Base-by-base conservation (phyloP, 1,139 yeast genomes). In the Protomyces lactucae-debilis region DNA sequence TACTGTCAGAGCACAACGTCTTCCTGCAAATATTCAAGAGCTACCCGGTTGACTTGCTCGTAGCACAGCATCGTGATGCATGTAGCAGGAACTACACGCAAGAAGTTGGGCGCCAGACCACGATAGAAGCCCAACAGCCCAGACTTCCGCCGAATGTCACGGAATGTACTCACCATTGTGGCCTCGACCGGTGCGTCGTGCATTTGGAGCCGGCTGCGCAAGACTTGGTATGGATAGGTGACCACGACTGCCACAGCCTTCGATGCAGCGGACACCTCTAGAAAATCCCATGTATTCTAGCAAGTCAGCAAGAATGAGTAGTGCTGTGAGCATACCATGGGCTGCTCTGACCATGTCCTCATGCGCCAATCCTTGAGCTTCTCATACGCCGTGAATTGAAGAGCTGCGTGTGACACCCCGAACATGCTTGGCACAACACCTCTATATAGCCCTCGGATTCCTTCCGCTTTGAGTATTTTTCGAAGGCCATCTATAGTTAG, bases 51-150 rank as follows among this genome's bases (percentile, higher is more conserved):
- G 40, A 59, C 57, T 18, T 64, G 60, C 64, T 92, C 97, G 72
- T 93, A 93, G 36, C 91, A 78, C 14, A 96, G 83, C 73, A 93
- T 87, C 71, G 95, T 96, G 25, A 93, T 76, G 46, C 70, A 69
- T 9, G 97, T 89, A 6, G 95, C 95, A 72, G 93, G 99, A 21
- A 87, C 82, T 1, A 93, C 96, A 68, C 89, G 91, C 64, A 92
- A 79, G 65, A 92, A 72, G 8, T 96, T 85, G 0, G 98, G 98
- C 0, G 85, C 71, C 6, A 91, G 64, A 61, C 98, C 98, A 69
- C 86, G 85, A 74, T 90, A 93, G 69, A 92, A 87, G 0, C 88
- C 96, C 28, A 69, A 67, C 21, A 80, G 37, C 0, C 87, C 86
- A 23, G 83, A 84, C 36, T 74, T 78, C 1, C 52, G 46, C 75